Evolutionary conservation across 331 rosid species (phyloP).

Genomic region (Rhamnella rubrinervis): DNA sequence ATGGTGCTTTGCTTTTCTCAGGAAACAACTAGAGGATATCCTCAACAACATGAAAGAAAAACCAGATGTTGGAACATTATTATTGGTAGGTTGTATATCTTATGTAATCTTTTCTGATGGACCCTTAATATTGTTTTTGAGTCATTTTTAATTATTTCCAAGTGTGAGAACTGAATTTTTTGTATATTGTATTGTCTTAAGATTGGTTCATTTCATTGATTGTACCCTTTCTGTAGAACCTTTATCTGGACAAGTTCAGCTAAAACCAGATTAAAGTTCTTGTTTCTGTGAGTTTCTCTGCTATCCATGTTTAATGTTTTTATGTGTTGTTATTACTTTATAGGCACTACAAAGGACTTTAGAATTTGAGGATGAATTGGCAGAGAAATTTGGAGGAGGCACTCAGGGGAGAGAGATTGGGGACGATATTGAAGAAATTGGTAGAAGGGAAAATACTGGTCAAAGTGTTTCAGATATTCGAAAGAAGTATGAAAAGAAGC

Average conservation of each 20-base stretch:
- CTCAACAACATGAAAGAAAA: slow-evolving; percentile 78
- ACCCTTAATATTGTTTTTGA: slow-evolving; percentile 11
- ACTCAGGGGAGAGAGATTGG: slow-evolving; percentile 71
- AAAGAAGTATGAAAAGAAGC: slow-evolving; percentile 86
- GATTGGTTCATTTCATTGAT: neutral
- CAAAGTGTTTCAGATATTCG: slow-evolving; percentile 83
- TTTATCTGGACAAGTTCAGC: neutral
- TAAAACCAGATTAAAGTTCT: neutral
- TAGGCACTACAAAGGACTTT: slow-evolving; percentile 95
- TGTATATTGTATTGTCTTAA: neutral
- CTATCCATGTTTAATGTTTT: slow-evolving; percentile 18
- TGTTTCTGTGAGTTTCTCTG: slow-evolving; percentile 26
- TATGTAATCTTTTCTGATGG: slow-evolving; percentile 3
- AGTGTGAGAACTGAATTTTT: neutral
- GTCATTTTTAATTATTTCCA: neutral
- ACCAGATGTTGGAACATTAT: slow-evolving; percentile 92
- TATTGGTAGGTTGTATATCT: slow-evolving; percentile 56
- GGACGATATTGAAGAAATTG: slow-evolving; percentile 87
- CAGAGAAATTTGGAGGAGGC: slow-evolving; percentile 98
- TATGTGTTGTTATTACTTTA: slow-evolving; percentile 19
- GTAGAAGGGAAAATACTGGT: slow-evolving; percentile 54
- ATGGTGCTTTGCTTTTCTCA: slow-evolving; percentile 44
- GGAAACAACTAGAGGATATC: slow-evolving; percentile 98
- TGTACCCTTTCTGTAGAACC: neutral
- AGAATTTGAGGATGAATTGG: slow-evolving; percentile 98